Evolutionary conservation across 2,329 filamentous ascomycete species (phyloP).

Genomic region (Colletotrichum sp.): DNA sequence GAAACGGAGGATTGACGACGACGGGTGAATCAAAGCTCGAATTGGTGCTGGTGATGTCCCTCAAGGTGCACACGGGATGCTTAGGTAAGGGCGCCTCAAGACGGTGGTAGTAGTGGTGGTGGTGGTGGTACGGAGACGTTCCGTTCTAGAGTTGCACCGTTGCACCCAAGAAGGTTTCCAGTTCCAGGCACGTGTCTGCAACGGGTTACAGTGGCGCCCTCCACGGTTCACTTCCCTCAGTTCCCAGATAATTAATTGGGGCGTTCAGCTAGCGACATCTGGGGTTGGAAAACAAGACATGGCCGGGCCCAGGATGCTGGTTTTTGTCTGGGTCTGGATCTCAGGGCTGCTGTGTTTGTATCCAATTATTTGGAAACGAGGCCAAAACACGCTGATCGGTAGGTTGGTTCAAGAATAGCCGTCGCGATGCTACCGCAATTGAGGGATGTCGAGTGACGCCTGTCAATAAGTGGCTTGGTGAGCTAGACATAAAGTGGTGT

Average conservation of each 20-base stretch:
- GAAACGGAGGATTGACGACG: neutral
- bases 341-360: neutral
- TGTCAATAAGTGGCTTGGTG: neutral
- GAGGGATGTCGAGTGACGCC: neutral
- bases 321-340: neutral
- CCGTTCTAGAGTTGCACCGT: neutral
- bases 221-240: neutral
- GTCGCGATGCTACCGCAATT: neutral
- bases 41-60: neutral
- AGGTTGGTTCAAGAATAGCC: neutral
- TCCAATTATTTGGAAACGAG: neutral
- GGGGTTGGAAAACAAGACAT: neutral
- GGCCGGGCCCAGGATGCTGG: neutral
- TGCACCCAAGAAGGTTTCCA: neutral
- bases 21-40: neutral
- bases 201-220: neutral
- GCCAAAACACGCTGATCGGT: neutral
- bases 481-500: neutral
- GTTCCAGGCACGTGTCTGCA: conserved; percentile 1
- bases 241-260: neutral
- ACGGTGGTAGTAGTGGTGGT: neutral
- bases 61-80: neutral
- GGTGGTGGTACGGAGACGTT: neutral
- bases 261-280: neutral
- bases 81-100: neutral